phyloP scores from a whole-genome alignment of 441 rosid genomes.

The Populus hybrid region DNA sequence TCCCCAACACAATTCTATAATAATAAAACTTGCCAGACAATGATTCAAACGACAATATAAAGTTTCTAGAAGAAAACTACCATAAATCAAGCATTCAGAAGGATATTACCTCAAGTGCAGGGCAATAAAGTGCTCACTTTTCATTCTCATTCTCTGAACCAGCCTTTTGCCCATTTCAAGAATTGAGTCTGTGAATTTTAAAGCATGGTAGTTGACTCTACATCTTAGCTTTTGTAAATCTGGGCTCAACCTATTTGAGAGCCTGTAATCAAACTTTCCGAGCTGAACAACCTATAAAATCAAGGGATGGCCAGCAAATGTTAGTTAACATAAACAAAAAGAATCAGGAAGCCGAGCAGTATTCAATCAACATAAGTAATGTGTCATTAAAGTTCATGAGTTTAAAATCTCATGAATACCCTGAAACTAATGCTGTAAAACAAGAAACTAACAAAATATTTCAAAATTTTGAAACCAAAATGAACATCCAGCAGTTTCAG shows the following conservation, averaged over 20 bases:
- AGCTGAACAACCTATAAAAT: constrained; percentile 68
- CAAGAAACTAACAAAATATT: background rate
- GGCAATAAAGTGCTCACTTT: constrained; percentile 69
- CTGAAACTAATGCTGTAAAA: background rate
- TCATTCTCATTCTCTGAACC: constrained; percentile 66
- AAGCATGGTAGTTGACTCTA: constrained; percentile 84
- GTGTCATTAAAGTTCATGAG: background rate
- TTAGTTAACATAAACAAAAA: constrained; percentile 4
- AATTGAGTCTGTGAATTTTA: constrained; percentile 73
- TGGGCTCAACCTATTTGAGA: constrained; percentile 63
- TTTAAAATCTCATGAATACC: background rate
- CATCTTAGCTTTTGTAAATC: constrained; percentile 87
- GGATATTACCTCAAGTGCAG: constrained; percentile 73
- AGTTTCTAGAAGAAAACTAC: constrained; percentile 6
- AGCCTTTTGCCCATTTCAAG: constrained; percentile 64
- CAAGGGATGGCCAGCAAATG: constrained; percentile 6
- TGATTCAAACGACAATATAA: background rate
- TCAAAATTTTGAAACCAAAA: background rate
- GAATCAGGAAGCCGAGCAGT: background rate
- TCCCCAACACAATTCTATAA: background rate
- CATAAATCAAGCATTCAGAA: constrained; percentile 3
- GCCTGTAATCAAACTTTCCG: constrained; percentile 86
- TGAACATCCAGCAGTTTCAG: background rate
- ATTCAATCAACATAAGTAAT: background rate
- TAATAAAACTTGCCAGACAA: background rate